phyloP scores from a whole-genome alignment of 225 moss, liverwort and hornwort species.

The Pleurozium schreberi region DNA sequence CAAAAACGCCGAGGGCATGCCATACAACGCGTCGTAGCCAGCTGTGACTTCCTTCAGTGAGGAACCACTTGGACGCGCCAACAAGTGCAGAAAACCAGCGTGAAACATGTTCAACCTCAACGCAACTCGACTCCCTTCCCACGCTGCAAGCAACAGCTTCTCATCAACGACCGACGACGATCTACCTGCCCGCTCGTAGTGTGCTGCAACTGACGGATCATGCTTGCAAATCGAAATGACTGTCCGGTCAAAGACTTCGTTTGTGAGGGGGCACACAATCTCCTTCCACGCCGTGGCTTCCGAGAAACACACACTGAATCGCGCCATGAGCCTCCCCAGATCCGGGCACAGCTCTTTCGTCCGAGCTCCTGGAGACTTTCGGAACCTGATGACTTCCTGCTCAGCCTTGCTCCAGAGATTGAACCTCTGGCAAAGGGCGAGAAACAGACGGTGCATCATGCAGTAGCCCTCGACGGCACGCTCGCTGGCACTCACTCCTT shows the following conservation, averaged over 20 bases:
- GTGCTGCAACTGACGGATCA: not conserved
- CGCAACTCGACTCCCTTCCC: not conserved
- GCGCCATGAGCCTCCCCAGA: not conserved
- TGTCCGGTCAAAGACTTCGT: not conserved
- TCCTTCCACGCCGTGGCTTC: not conserved
- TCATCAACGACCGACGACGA: not conserved
- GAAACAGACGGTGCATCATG: conserved; percentile 3
- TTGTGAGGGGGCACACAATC: not conserved
- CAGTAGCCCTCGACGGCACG: not conserved
- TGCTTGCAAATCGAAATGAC: not conserved
- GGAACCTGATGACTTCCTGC: not conserved
- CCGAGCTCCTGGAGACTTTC: not conserved
- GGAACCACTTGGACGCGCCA: not conserved
- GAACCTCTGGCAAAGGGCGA: not conserved
- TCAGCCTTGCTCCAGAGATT: not conserved
- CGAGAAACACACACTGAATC: not conserved
- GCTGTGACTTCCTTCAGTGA: not conserved
- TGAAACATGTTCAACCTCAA: not conserved
- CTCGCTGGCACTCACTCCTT: not conserved
- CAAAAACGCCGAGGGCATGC: not conserved
- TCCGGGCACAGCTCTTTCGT: not conserved
- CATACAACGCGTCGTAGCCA: not conserved
- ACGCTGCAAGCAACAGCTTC: not conserved
- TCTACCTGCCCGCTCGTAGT: not conserved
- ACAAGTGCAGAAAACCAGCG: not conserved